These are phyloP conservation scores for Stachybotrys elegans DNA, from an alignment of 2,329 filamentous ascomycete genomes.

Conservation along the genomic window DNA sequence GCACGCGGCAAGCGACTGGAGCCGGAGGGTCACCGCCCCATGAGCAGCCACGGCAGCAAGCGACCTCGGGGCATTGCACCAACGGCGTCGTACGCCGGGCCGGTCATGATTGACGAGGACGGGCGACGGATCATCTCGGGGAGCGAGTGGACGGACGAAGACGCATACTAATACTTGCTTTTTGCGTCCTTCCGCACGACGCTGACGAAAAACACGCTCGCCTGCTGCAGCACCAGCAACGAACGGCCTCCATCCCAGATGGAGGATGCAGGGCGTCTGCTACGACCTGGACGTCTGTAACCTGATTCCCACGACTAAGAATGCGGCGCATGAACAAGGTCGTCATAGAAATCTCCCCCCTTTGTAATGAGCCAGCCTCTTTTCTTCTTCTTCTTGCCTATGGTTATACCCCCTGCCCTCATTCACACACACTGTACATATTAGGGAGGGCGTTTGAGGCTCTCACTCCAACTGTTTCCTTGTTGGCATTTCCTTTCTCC, in stretches of 20 bases:
- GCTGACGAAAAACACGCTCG: slow-evolving; percentile 1
- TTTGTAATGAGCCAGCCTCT: too few relatives aligned
- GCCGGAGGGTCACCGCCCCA: slow-evolving; percentile 40
- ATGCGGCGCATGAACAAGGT: too few relatives aligned
- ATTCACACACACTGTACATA: too few relatives aligned
- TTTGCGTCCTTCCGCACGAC: neutral
- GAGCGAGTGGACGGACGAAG: slow-evolving; percentile 64
- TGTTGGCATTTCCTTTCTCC: too few relatives aligned
- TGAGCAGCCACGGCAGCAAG: slow-evolving; percentile 42
- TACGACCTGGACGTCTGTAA: neutral
- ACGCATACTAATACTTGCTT: slow-evolving; percentile 40
- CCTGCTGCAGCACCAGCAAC: too few relatives aligned
- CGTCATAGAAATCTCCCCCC: too few relatives aligned
- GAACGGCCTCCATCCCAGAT: too few relatives aligned
- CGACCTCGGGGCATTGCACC: slow-evolving; percentile 50
- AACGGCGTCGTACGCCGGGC: slow-evolving; percentile 38
- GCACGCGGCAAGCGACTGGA: slow-evolving; percentile 60
- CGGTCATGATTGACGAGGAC: slow-evolving; percentile 49
- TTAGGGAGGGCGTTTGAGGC: too few relatives aligned
- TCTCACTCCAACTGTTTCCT: too few relatives aligned
- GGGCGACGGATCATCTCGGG: slow-evolving; percentile 59
- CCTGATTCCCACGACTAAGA: too few relatives aligned
- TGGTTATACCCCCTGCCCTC: too few relatives aligned
- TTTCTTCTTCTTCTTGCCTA: too few relatives aligned
- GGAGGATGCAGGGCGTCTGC: neutral